Evolutionary conservation across 371 early-diverging fungal genomes (phyloP).

Genomic region (Actinomortierella ambigua): DNA sequence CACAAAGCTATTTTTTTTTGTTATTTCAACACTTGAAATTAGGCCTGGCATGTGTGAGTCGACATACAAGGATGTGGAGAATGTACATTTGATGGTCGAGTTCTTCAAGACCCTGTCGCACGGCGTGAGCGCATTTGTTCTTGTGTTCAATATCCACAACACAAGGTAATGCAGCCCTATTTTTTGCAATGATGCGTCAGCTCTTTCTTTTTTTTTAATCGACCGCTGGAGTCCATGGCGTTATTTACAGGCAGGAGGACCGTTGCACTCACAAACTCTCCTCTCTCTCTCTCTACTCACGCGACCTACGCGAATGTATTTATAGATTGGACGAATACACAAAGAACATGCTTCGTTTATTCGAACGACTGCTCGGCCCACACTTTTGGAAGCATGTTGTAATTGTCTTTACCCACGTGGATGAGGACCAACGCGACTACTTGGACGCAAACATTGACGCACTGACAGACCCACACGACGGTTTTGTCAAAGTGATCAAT

Average conservation of each 20-base stretch:
- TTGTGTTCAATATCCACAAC: slow-evolving; percentile 60
- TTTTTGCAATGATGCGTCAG: neutral
- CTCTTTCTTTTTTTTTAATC: neutral
- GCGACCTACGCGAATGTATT: neutral
- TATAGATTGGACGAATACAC: slow-evolving; percentile 64
- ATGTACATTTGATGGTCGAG: slow-evolving; percentile 58
- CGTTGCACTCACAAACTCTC: too few species aligned
- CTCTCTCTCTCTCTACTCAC: neutral
- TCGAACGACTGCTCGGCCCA: slow-evolving; percentile 60
- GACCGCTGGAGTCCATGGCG: too few species aligned
- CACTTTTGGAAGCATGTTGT: slow-evolving; percentile 69
- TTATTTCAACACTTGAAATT: neutral
- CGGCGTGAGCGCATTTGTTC: slow-evolving; percentile 65
- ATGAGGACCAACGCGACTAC: slow-evolving; percentile 60
- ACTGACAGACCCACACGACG: slow-evolving; percentile 53
- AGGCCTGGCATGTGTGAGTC: slow-evolving; percentile 62
- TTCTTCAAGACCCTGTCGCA: slow-evolving; percentile 61
- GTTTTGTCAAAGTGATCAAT: slow-evolving; percentile 56
- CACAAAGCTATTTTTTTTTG: neutral
- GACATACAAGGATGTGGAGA: slow-evolving; percentile 54
- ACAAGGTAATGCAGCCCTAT: slow-evolving; percentile 20
- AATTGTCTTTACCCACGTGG: slow-evolving; percentile 66
- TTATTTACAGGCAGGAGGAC: too few species aligned
- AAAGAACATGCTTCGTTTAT: slow-evolving; percentile 62
- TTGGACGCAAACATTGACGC: slow-evolving; percentile 64